Evolutionary conservation across 1,284 basidiomycete species (phyloP), one percentile per base, ranked within the genome.

Genomic region (Spongispora temasekensis): DNA sequence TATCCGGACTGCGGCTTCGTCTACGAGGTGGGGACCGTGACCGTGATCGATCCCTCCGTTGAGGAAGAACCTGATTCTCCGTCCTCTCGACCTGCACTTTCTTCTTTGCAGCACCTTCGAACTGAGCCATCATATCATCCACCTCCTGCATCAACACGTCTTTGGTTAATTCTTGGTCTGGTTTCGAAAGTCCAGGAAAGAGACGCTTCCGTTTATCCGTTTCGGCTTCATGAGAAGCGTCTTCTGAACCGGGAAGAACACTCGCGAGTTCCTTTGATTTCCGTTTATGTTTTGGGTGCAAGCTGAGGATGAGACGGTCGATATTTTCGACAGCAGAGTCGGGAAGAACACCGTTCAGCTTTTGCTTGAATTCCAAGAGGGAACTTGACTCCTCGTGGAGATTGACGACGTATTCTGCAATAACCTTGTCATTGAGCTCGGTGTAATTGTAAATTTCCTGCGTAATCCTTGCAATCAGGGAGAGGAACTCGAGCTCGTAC

Each of bases 281-380:
- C 76, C 94, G 92, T 81, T 95, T 97, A 81, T 98, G 91, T 70
- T 96, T 98, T 0, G 97, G 97, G 71, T 99, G 97, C 82, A 98
- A 86, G 62, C 86, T 93, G 56, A 97, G 85, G 68, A 99, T 94
- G 62, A 98, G 85, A 31, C 97, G 90, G 79, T 99, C 97, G 53
- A 99, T 86, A 70, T 91, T 97, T 72, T 94, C 89, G 63, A 97
- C 79, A 72, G 98, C 94, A 46, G 91, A 91, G 62, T 94, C 91
- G 2, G 94, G 90, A 72, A 98, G 97, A 64, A 89, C 88, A 6
- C 95, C 89, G 61, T 85, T 82, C 56, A 99, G 85, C 74, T 93
- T 92, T 53, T 77, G 70, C 77, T 95, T 93, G 85, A 99, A 99
- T 59, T 88, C 85, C 15, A 79, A 76, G 51, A 94, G 79, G 62